A percentile compares a stretch with the other conserved stretches of the same genome.
Conservation (phyloP, 2,329 filamentous ascomycete species). For the Beauveria sp. region DNA sequence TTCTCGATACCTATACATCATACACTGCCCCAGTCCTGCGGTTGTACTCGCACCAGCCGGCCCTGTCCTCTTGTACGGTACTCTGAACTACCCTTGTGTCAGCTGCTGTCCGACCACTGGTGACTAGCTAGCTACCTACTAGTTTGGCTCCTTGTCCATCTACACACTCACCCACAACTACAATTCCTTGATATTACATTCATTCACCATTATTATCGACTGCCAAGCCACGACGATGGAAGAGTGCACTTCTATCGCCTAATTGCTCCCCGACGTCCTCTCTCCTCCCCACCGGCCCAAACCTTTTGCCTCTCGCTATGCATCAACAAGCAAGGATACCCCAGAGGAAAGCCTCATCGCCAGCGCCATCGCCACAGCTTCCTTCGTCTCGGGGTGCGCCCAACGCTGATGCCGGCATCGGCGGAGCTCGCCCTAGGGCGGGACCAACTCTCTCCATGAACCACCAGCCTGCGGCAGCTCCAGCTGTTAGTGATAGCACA, state of each 20-base stretch:
- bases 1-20: neutral
- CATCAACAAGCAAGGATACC: slow-evolving; percentile 81
- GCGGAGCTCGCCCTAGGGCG: slow-evolving; percentile 33
- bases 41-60: neutral
- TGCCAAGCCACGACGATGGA: slow-evolving; percentile 8
- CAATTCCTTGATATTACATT: neutral
- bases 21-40: neutral
- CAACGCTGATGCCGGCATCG: slow-evolving; percentile 12
- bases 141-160: neutral
- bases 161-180: neutral
- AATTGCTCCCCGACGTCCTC: neutral
- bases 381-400: slow-evolving; percentile 44
- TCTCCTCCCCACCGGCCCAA: neutral
- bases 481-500: slow-evolving; percentile 36
- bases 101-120: slow-evolving; percentile 7
- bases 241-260: neutral
- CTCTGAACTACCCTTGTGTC: slow-evolving; percentile 8
- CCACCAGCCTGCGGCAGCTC: slow-evolving; percentile 38
- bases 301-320: slow-evolving; percentile 42
- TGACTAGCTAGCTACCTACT: neutral
- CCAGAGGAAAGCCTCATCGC: slow-evolving; percentile 59
- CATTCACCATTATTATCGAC: neutral
- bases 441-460: slow-evolving; percentile 35
- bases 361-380: slow-evolving; percentile 63
- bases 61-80: neutral